Evolutionary conservation across 169 alveolate species (phyloP).

Genomic region (Perkinsus marinus): DNA sequence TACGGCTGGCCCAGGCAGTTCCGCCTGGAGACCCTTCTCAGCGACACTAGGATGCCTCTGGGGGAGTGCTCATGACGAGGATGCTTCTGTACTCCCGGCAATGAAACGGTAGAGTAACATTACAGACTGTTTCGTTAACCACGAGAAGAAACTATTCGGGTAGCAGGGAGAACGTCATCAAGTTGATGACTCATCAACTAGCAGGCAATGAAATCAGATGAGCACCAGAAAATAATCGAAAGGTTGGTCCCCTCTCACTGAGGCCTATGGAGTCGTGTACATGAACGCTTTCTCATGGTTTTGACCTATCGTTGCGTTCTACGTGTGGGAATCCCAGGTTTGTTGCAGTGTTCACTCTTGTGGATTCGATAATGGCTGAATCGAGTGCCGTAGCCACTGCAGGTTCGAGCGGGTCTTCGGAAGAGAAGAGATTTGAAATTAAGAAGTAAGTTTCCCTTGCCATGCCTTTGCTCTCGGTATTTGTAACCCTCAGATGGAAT

Average conservation of each 20-base stretch:
- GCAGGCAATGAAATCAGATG: not conserved
- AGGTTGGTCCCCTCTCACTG: not conserved
- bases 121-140: too few species aligned
- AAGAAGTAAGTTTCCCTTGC: not conserved
- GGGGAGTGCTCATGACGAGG: too few species aligned
- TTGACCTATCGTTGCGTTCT: not conserved
- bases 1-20: too few species aligned
- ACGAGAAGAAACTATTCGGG: too few species aligned
- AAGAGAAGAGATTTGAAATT: not conserved
- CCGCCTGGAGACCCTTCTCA: too few species aligned
- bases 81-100: too few species aligned
- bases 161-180: too few species aligned
- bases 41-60: too few species aligned
- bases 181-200: not conserved
- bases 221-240: not conserved
- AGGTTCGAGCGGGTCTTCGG: not conserved
- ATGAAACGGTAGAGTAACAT: too few species aligned
- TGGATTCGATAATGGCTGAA: not conserved
- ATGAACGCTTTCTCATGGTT: not conserved
- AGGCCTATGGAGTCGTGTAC: not conserved
- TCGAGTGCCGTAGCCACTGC: not conserved
- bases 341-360: not conserved
- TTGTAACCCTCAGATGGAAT: slow-evolving; percentile 47
- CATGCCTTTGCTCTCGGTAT: not conserved
- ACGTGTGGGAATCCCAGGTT: not conserved